These are phyloP conservation scores for Globisporangium splendens DNA, from an alignment of 352 stramenopile species.

Conservation along the genomic window DNA sequence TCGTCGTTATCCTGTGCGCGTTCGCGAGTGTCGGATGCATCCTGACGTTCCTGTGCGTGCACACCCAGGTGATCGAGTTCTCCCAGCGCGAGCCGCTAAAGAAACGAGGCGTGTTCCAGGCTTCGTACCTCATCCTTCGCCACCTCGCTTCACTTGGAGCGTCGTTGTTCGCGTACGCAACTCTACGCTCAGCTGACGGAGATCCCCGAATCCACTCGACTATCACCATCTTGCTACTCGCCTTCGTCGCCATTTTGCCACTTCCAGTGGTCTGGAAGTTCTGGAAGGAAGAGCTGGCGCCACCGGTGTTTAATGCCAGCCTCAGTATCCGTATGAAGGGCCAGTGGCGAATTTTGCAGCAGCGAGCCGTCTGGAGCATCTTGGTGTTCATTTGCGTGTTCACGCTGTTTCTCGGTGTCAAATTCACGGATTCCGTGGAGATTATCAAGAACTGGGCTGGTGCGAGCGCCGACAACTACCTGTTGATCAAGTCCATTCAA, in stretches of 20 bases:
- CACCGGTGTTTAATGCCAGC: conserved; percentile 11
- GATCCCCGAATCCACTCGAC: neutral
- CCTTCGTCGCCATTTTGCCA: conserved; percentile 21
- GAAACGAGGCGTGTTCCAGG: conserved; percentile 29
- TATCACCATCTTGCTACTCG: conserved; percentile 22
- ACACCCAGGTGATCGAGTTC: conserved; percentile 40
- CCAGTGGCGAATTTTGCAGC: conserved; percentile 45
- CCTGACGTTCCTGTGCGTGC: conserved; percentile 24
- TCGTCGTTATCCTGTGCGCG: conserved; percentile 18
- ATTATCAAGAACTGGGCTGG: conserved; percentile 26
- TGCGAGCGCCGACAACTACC: conserved; percentile 15
- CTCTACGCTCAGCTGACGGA: conserved; percentile 13
- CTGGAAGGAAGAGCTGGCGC: conserved; percentile 19
- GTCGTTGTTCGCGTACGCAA: conserved; percentile 7
- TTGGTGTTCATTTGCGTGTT: conserved; percentile 38
- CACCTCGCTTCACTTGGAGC: conserved; percentile 16
- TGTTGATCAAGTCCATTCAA: conserved; percentile 20
- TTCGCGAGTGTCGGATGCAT: conserved; percentile 24
- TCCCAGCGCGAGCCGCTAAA: conserved; percentile 37
- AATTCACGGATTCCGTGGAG: conserved; percentile 17
- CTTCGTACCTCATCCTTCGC: conserved; percentile 34
- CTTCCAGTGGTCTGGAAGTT: conserved; percentile 29
- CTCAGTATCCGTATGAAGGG: conserved; percentile 17
- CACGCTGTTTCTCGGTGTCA: conserved; percentile 33
- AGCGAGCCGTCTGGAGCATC: conserved; percentile 45